phyloP scores from a whole-genome alignment of 208 protist species.

The Wallacemonas collosoma region DNA sequence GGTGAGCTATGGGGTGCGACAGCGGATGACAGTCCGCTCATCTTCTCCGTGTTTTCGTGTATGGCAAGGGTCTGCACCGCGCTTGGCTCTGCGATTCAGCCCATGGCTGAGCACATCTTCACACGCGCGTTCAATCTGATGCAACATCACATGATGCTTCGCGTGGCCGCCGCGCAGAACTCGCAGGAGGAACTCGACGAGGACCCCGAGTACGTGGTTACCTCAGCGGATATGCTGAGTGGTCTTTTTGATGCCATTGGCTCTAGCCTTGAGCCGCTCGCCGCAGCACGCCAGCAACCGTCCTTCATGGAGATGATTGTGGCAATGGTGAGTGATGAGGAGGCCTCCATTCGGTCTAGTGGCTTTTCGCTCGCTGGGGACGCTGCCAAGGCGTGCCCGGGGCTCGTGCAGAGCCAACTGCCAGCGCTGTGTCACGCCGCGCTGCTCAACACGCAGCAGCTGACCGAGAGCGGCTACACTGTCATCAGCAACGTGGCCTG shows the following conservation, averaged over 20 bases:
- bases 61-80: constrained; percentile 75
- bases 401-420: constrained; percentile 53
- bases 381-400: constrained; percentile 49
- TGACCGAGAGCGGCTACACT: constrained; percentile 49
- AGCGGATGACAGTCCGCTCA: constrained; percentile 65
- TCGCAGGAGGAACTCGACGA: constrained; percentile 43
- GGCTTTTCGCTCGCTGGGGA: constrained; percentile 83
- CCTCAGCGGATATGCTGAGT: constrained; percentile 67
- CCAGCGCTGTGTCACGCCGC: constrained; percentile 42
- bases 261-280: constrained; percentile 57
- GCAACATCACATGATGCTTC: constrained; percentile 56
- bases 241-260: constrained; percentile 84
- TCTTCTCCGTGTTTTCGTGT: constrained; percentile 82
- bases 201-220: constrained; percentile 80
- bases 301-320: constrained; percentile 60
- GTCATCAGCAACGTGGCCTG: constrained; percentile 85
- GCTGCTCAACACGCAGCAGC: constrained; percentile 44
- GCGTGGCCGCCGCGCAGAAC: constrained; percentile 30
- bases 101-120: constrained; percentile 78
- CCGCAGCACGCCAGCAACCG: constrained; percentile 44
- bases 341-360: constrained; percentile 54
- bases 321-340: constrained; percentile 50
- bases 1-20: constrained; percentile 67
- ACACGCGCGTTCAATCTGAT: constrained; percentile 59
- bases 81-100: constrained; percentile 66